These are phyloP conservation scores for Buxus sempervirens DNA, from an alignment of 164 flowering plant genomes.

Conservation along the genomic window DNA sequence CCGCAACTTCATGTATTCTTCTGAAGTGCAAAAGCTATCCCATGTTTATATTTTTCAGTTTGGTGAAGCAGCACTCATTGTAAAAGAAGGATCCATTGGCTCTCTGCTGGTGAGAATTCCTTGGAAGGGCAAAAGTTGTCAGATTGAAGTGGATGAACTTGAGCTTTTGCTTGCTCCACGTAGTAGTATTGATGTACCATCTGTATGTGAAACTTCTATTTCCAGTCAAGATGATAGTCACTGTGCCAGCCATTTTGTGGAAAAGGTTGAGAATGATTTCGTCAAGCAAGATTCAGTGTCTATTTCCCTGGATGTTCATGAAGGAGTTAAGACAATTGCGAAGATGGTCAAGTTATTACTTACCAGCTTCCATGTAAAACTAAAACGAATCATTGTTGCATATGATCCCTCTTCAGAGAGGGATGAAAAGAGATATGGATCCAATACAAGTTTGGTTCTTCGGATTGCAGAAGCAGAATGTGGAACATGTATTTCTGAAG, in stretches of 20 bases:
- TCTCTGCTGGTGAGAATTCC: conserved; percentile 65
- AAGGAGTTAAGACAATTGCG: conserved; percentile 92
- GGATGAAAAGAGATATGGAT: conserved; percentile 27
- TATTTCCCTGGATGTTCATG: conserved; percentile 59
- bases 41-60: conserved; percentile 39
- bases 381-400: conserved; percentile 74
- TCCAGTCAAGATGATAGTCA: conserved; percentile 24
- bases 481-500: conserved; percentile 73
- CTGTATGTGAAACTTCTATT: conserved; percentile 22
- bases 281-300: conserved; percentile 23
- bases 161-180: conserved; percentile 71
- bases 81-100: conserved; percentile 90
- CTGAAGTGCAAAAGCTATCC: background rate
- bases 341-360: conserved; percentile 86
- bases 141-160: conserved; percentile 80
- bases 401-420: conserved; percentile 56
- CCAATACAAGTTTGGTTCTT: conserved; percentile 47
- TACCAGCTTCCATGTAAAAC: conserved; percentile 69
- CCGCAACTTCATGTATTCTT: background rate
- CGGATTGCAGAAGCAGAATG: conserved; percentile 66
- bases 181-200: conserved; percentile 9
- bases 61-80: conserved; percentile 44
- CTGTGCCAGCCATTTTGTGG: conserved; percentile 15
- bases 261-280: conserved; percentile 32
- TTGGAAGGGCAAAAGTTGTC: conserved; percentile 68